Evolutionary conservation across 2,329 filamentous ascomycete genomes (phyloP).

Genomic region (Apiospora aurea): DNA sequence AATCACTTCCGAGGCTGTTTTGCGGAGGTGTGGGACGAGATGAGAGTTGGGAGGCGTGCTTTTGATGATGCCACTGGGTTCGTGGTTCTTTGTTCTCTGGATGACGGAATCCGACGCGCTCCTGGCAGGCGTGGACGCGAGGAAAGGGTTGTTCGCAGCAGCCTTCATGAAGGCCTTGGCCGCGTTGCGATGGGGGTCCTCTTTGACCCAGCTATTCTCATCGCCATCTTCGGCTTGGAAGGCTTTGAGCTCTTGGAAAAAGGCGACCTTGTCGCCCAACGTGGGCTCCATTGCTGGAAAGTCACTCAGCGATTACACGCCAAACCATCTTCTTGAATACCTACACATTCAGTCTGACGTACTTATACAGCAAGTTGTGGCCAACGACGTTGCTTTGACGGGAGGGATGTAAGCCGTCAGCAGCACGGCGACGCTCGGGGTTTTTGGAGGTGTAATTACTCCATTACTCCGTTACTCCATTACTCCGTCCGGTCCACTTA

Average conservation of each 20-base stretch:
- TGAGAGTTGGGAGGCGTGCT: constrained; percentile 23
- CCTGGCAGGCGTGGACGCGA: constrained; percentile 25
- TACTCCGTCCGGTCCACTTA: background rate
- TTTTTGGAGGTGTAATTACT: constrained; percentile 11
- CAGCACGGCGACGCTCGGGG: background rate
- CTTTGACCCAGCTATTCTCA: constrained; percentile 43
- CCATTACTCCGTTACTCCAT: background rate
- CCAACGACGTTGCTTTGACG: background rate
- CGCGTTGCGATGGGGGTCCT: constrained; percentile 43
- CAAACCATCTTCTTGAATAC: background rate
- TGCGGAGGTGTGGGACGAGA: constrained; percentile 1
- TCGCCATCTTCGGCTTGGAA: constrained; percentile 39
- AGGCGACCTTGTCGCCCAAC: constrained; percentile 52
- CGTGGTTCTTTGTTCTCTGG: constrained; percentile 23
- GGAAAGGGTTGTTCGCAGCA: constrained; percentile 27
- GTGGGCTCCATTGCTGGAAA: constrained; percentile 35
- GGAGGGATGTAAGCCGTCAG: background rate
- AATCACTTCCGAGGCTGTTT: background rate
- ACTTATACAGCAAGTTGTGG: background rate
- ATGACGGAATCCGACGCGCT: constrained; percentile 28
- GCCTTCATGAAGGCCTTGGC: constrained; percentile 34
- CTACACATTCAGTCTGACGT: background rate
- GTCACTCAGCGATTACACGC: background rate
- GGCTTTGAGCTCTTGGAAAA: constrained; percentile 52
- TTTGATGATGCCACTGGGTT: constrained; percentile 24